Percentiles rank a stretch among this genome's conserved stretches.
Evolutionary conservation across 1,284 basidiomycete species (phyloP).

Genomic region (Trichosporon coremiiforme): DNA sequence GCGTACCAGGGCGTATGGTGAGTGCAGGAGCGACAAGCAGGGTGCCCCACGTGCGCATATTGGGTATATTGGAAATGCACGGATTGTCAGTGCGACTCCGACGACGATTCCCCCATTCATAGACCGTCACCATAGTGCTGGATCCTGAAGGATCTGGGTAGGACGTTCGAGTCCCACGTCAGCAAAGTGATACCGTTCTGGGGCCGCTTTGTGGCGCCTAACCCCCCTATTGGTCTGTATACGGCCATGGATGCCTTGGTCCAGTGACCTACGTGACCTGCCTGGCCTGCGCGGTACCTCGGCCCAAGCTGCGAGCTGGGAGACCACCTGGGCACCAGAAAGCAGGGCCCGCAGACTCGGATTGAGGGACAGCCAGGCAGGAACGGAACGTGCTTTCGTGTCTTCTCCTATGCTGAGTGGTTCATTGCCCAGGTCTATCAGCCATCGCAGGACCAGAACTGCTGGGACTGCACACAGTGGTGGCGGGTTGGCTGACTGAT

Average conservation of each 20-base stretch:
- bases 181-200: not conserved
- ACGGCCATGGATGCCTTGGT: too few species aligned
- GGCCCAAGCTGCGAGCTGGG: too few species aligned
- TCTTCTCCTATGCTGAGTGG: too few species aligned
- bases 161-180: not conserved
- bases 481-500: not conserved
- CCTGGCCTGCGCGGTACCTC: not conserved
- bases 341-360: not conserved
- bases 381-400: not conserved
- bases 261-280: too few species aligned
- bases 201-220: not conserved
- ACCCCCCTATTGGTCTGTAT: not conserved
- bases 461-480: too few species aligned
- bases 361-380: not conserved
- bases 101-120: not conserved
- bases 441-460: too few species aligned
- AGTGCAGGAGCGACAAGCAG: not conserved
- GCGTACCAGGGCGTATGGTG: not conserved
- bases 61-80: not conserved
- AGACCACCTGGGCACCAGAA: not conserved
- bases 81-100: not conserved
- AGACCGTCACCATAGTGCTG: not conserved
- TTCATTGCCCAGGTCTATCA: not conserved
- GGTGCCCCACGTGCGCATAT: slow-evolving; percentile 1
- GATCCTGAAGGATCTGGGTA: not conserved